Base-by-base conservation (phyloP, 129 eudicot genomes). In the Escallonia herrerae region DNA sequence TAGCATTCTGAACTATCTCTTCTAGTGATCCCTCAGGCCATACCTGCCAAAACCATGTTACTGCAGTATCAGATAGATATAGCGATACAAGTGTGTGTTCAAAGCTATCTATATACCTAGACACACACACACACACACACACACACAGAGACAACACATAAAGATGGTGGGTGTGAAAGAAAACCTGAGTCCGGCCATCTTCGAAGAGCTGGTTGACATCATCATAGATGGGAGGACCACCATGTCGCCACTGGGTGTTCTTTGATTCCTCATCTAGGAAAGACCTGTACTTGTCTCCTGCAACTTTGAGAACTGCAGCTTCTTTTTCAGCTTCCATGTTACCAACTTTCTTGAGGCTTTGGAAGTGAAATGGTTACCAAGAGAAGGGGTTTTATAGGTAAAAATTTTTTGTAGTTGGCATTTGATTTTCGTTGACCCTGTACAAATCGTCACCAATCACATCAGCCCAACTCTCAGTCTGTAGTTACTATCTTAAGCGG, bases 21-120 rank as follows among this genome's bases (percentile, higher is more conserved):
- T 90, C 97, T 10, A 90, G 15, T 3, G 95, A 90, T 59, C 97
- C 95, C 37, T 86, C 74, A 9, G 82, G 79, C 97, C 97, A 90
- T 40, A 79, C 91, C 97, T 90, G 60, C 47, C 50, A 43, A 71
- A 50, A 46, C 43, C 40, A 53, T 9, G 14, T 51, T 52, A 9
- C 59, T 5, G 22, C n/a, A 53, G 15, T 43, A 10, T 8, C 10
- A 74, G 8, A 22, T 22, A 39, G 55, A 43, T 59, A 50, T 58
- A 41, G 7, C 43, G 3, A 62, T 14, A 43, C 8, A 62, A 15
- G 4, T 13, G 2, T 40, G 47, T 60, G 47, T 60, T 39, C 2
- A 5, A 40, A 13, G 8, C 11, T 8, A 3, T 3, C 67, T 6
- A 33, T 15, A 3, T 4, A 22, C 2, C 52, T 43, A 3, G 9